Evolutionary conservation across 768 basidiomycete genomes (phyloP).

Genomic region (Rhodocollybia butyracea): DNA sequence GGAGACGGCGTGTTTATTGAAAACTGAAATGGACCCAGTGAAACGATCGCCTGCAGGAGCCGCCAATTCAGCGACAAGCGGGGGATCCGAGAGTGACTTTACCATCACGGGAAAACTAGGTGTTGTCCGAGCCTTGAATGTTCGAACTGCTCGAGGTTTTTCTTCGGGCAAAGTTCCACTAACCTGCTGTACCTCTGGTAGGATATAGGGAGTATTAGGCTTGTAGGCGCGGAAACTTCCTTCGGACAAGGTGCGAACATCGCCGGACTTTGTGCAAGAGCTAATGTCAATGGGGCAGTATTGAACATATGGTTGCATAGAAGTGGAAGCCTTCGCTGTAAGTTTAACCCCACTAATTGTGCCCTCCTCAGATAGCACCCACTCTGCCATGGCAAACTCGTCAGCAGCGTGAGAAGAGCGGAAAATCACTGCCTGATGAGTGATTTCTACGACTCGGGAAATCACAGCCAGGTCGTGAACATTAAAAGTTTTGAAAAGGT

Average conservation of each 20-base stretch:
- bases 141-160: constrained; percentile 27
- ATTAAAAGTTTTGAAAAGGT: constrained; percentile 37
- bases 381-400: constrained; percentile 38
- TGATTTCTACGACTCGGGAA: constrained; percentile 28
- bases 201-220: constrained; percentile 27
- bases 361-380: constrained; percentile 33
- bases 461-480: constrained; percentile 30
- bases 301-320: constrained; percentile 28
- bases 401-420: constrained; percentile 27
- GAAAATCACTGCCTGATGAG: constrained; percentile 32
- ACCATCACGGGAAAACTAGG: constrained; percentile 29
- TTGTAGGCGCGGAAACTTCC: constrained; percentile 35
- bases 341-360: constrained; percentile 33
- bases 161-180: constrained; percentile 30
- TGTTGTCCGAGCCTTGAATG: constrained; percentile 33
- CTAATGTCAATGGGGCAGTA: constrained; percentile 35
- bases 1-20: constrained; percentile 33
- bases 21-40: constrained; percentile 29
- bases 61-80: constrained; percentile 27
- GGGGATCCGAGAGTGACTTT: constrained; percentile 31
- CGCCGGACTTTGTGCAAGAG: constrained; percentile 32
- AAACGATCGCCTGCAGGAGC: constrained; percentile 24
- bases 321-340: constrained; percentile 33
- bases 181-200: constrained; percentile 29
- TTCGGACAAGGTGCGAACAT: constrained; percentile 29